Base-by-base conservation (phyloP, 2,329 filamentous ascomycete genomes). In the Colletotrichum sp. region DNA sequence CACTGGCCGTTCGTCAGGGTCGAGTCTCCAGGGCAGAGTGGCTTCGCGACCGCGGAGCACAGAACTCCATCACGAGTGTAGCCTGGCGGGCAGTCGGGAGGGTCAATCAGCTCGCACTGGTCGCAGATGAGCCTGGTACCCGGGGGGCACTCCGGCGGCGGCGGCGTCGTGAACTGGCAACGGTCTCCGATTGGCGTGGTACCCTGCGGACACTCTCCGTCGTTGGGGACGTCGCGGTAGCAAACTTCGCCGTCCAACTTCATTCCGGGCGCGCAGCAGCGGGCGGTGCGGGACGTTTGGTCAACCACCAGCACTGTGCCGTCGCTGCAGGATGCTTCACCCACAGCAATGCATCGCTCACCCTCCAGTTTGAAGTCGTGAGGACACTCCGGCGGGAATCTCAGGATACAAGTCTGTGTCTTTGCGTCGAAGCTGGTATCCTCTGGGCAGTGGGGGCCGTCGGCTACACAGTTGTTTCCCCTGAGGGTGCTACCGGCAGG, bases 301-400 rank as follows among this genome's bases (percentile, higher is more conserved):
- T 62, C 59, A 5, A 32, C n/a, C 4, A 30, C 59, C 0, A 63
- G 30, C n/a, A 36, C n/a, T 0, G 30, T 63, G 19, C 16, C 59
- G 0, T 30, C 30, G 12, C 5, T 30, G 59, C 59, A 63, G 0
- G 22, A 12, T 1, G 59, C 30, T 0, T n/a, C 29, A 5, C 36
- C 29, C 2, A 1, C 0, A 1, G 59, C 2, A n/a, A 7, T 2
- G 16, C 59, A 63, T 1, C 13, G 11, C n/a, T 30, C 30, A 30
- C 59, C 59, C 11, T 63, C 59, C 30, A 63, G n/a, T 9, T 4
- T 63, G 4, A 36, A 13, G 27, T 30, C 30, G 5, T 30, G 59
- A 1, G 59, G 59, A 2, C 59, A 62, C 8, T 25, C 1, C 5
- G 59, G 59, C 0, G 59, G 59, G 0, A 4, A 36, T 0, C 13